Conservation (phyloP, 345 rosid genomes). For the Arabidopsis arenosa region DNA sequence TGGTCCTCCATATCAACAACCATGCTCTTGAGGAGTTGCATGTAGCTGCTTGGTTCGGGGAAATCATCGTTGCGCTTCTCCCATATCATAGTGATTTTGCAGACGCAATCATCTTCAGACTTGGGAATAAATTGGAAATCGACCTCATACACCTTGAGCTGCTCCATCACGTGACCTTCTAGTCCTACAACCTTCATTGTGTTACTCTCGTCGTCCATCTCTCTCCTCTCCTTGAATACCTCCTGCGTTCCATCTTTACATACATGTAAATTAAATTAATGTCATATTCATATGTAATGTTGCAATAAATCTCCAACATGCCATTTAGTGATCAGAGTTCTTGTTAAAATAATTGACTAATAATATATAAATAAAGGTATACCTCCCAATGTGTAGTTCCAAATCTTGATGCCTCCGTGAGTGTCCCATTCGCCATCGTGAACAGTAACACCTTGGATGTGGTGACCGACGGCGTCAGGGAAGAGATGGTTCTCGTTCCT, state of each 20-base stretch:
- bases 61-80: not conserved
- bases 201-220: not conserved
- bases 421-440: not conserved
- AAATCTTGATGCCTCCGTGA: not conserved
- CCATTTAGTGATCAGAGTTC: not conserved
- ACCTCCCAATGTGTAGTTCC: not conserved
- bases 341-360: too few relatives aligned
- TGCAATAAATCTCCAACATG: not conserved
- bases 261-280: not conserved
- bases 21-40: not conserved
- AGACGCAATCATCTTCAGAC: not conserved
- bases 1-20: not conserved
- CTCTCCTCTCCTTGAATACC: not conserved
- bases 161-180: not conserved
- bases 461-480: not conserved
- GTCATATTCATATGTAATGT: not conserved
- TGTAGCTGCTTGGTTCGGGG: not conserved
- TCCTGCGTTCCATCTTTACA: not conserved
- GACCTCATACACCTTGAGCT: not conserved
- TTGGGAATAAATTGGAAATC: not conserved
- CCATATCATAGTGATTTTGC: not conserved
- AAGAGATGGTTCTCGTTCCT: not conserved
- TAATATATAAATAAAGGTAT: not conserved
- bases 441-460: not conserved
- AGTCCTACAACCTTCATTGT: not conserved